These are phyloP conservation scores for Glebionis coronaria DNA, from an alignment of 129 eudicot species.

Conservation along the genomic window DNA sequence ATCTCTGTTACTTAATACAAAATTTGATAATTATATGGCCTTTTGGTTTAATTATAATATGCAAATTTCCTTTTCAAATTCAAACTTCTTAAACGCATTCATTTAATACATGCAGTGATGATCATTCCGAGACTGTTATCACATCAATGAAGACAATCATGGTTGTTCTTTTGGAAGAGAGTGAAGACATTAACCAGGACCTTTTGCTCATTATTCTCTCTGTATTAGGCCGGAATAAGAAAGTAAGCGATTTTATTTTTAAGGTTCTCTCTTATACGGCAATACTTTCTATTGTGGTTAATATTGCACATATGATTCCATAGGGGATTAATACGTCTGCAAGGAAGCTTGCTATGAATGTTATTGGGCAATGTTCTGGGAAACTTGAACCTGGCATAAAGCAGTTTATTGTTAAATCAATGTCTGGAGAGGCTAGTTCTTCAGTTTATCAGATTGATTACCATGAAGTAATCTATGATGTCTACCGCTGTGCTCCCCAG, in stretches of 20 bases:
- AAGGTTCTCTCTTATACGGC: not conserved
- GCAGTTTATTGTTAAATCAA: slow-evolving; percentile 77
- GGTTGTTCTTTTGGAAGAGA: slow-evolving; percentile 90
- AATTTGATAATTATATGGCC: slow-evolving; percentile 11
- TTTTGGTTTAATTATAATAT: not conserved
- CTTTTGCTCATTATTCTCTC: slow-evolving; percentile 66
- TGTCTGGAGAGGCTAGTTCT: slow-evolving; percentile 69
- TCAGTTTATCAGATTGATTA: slow-evolving; percentile 53
- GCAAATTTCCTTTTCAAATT: not conserved
- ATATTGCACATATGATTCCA: slow-evolving; percentile 19
- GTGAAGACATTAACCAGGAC: slow-evolving; percentile 79
- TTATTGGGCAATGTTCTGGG: slow-evolving; percentile 69
- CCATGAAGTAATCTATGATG: slow-evolving; percentile 75
- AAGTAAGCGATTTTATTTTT: slow-evolving; percentile 34
- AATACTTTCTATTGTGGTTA: not conserved
- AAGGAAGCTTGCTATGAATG: slow-evolving; percentile 90
- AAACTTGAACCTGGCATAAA: slow-evolving; percentile 88
- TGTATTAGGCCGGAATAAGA: slow-evolving; percentile 70
- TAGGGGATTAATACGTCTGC: slow-evolving; percentile 66
- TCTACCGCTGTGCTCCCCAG: slow-evolving; percentile 85
- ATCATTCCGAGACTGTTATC: slow-evolving; percentile 73
- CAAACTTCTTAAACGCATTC: not conserved
- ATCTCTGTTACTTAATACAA: slow-evolving; percentile 16
- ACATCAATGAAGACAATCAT: slow-evolving; percentile 87
- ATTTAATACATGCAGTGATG: slow-evolving; percentile 56